Evolutionary conservation across 495 filamentous ascomycete genomes (phyloP).

Genomic region (Parmelia sp.): DNA sequence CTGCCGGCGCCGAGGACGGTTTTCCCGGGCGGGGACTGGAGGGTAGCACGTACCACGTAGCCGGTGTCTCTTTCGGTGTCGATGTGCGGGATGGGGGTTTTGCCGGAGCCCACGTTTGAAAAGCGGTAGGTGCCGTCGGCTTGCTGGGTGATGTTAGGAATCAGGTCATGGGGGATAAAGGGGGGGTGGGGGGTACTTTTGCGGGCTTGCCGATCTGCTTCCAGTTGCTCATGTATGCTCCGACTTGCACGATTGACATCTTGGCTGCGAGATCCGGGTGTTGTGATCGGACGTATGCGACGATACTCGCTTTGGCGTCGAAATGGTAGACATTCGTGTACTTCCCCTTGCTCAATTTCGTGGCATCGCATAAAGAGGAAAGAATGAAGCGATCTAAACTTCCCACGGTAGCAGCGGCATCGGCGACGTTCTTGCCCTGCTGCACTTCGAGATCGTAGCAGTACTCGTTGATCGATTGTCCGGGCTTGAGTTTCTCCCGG

Average conservation of each 20-base stretch:
- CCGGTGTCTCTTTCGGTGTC: background rate
- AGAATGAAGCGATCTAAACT: slow-evolving; percentile 44
- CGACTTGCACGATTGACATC: background rate
- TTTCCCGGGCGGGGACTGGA: background rate
- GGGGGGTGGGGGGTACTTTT: background rate
- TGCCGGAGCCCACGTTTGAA: background rate
- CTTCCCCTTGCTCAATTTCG: background rate
- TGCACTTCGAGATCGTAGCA: slow-evolving; percentile 44
- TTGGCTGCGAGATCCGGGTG: background rate
- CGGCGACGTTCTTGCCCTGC: slow-evolving; percentile 44
- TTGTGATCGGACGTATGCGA: background rate
- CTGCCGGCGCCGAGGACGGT: background rate
- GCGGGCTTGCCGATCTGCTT: background rate
- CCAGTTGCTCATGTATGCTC: background rate
- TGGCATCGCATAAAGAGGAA: slow-evolving; percentile 9
- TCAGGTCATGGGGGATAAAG: no score
- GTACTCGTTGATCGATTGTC: slow-evolving; percentile 35
- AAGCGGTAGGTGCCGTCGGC: background rate
- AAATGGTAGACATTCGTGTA: background rate
- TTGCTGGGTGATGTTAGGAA: background rate
- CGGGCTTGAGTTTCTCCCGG: slow-evolving; percentile 24
- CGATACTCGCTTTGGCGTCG: background rate
- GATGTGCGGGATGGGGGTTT: background rate
- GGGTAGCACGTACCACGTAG: background rate
- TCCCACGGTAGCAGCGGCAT: slow-evolving; percentile 41